Conservation (phyloP, 2,329 filamentous ascomycete genomes). For the Acephala macrosclerotiorum region DNA sequence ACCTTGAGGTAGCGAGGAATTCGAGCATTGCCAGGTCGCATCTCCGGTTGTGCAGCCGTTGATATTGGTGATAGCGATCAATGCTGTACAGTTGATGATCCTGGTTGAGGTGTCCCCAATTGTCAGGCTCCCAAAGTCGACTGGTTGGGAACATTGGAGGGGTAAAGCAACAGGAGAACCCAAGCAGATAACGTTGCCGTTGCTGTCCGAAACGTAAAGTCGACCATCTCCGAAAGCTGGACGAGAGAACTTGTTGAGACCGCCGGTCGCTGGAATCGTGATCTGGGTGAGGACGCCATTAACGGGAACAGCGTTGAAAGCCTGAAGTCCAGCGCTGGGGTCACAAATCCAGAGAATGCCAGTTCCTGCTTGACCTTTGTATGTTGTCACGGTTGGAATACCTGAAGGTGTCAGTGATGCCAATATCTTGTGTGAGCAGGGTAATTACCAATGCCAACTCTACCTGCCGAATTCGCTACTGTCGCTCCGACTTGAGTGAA, state of each 20-base stretch:
- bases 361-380: constrained; percentile 46
- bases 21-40: constrained; percentile 46
- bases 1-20: constrained; percentile 48
- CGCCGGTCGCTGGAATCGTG: constrained; percentile 47
- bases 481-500: constrained; percentile 46
- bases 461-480: constrained; percentile 38
- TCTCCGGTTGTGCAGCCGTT: constrained; percentile 48
- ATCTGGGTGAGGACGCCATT: constrained; percentile 47
- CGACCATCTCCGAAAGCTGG: constrained; percentile 51
- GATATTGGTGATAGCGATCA: constrained; percentile 48
- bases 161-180: constrained; percentile 52
- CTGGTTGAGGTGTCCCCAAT: constrained; percentile 44
- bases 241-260: constrained; percentile 49
- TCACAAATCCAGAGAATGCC: constrained; percentile 52
- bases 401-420: constrained; percentile 22
- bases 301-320: constrained; percentile 50
- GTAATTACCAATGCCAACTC: constrained; percentile 40
- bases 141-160: constrained; percentile 49
- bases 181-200: constrained; percentile 45
- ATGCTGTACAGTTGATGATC: constrained; percentile 48
- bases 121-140: constrained; percentile 49
- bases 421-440: neutral
- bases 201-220: constrained; percentile 47
- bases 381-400: constrained; percentile 48
- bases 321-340: constrained; percentile 48